Percentiles rank a stretch among this genome's conserved stretches.
phyloP scores from a whole-genome alignment of 371 early-diverging fungal genomes.

The Enterospora canceri region DNA sequence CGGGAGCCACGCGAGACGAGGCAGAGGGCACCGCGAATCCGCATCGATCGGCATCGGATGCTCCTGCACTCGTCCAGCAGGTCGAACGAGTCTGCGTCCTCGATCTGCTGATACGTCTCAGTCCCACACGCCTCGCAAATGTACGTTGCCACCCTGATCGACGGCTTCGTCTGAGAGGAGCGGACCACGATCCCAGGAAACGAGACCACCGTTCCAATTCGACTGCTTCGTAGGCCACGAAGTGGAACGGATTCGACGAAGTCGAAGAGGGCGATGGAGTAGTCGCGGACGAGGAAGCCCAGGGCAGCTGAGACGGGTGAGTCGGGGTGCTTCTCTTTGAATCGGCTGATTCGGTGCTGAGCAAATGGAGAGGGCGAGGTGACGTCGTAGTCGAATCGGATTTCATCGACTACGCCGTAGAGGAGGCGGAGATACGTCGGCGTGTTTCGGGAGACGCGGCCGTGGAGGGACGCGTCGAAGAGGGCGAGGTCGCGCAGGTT shows the following conservation, averaged over 20 bases:
- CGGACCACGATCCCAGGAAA: slow-evolving; percentile 86
- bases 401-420: slow-evolving; percentile 51
- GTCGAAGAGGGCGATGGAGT: slow-evolving; percentile 28
- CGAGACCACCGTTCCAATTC: slow-evolving; percentile 73
- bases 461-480: slow-evolving; percentile 51
- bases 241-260: slow-evolving; percentile 56
- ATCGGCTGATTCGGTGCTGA: slow-evolving; percentile 49
- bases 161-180: slow-evolving; percentile 83
- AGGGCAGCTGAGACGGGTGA: slow-evolving; percentile 44
- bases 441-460: background rate
- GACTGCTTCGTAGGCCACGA: slow-evolving; percentile 67
- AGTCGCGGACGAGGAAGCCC: slow-evolving; percentile 46
- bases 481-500: slow-evolving; percentile 46
- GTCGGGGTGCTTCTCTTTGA: slow-evolving; percentile 52
- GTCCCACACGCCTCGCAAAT: slow-evolving; percentile 85
- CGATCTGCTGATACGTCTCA: slow-evolving; percentile 87
- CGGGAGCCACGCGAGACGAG: slow-evolving; percentile 83
- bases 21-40: slow-evolving; percentile 69
- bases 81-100: slow-evolving; percentile 59
- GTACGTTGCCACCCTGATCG: slow-evolving; percentile 74
- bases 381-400: slow-evolving; percentile 41
- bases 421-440: slow-evolving; percentile 49
- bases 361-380: slow-evolving; percentile 45
- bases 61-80: slow-evolving; percentile 76
- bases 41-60: slow-evolving; percentile 68